These are phyloP conservation scores for Aspergillus bombycis DNA, from an alignment of 2,329 filamentous ascomycete genomes.

Conservation along the genomic window DNA sequence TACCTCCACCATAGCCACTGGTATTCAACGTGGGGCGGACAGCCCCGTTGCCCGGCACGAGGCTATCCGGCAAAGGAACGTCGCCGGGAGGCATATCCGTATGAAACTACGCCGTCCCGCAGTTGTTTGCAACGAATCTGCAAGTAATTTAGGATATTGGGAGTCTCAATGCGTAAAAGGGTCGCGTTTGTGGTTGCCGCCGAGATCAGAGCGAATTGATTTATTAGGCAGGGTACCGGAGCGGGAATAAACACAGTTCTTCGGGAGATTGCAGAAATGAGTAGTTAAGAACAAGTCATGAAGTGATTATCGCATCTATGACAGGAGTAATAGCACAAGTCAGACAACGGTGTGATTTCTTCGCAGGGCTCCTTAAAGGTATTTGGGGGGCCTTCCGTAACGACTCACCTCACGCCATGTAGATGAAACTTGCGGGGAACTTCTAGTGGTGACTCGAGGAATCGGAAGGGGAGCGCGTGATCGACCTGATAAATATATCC, in stretches of 20 bases:
- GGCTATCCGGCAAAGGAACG: constrained; percentile 43
- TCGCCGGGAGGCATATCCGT: constrained; percentile 47
- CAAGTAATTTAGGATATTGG: not conserved
- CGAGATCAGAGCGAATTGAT: not conserved
- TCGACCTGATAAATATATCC: constrained; percentile 7
- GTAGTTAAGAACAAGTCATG: not conserved
- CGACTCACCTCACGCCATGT: constrained; percentile 31
- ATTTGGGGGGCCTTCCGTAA: constrained; percentile 19
- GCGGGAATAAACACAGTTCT: constrained; percentile 9
- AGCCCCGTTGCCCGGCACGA: constrained; percentile 47
- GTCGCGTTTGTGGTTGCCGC: constrained; percentile 1
- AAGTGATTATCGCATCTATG: not conserved
- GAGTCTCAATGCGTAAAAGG: not conserved
- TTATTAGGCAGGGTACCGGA: not conserved
- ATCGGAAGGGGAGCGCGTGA: constrained; percentile 18
- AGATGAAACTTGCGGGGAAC: constrained; percentile 30
- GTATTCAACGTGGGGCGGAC: constrained; percentile 42
- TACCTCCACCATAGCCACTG: constrained; percentile 38
- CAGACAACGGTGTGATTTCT: constrained; percentile 2
- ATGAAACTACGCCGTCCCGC: constrained; percentile 20
- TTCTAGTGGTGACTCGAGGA: constrained; percentile 12
- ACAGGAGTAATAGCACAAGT: constrained; percentile 2
- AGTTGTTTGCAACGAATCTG: constrained; percentile 6
- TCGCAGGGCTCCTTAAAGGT: constrained; percentile 19
- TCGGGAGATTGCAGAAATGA: not conserved